A percentile compares a stretch with the other conserved stretches of the same genome.
These are phyloP conservation scores for Sporobolus alterniflorus DNA, from an alignment of 202 grass and related monocot species.

Conservation along the genomic window DNA sequence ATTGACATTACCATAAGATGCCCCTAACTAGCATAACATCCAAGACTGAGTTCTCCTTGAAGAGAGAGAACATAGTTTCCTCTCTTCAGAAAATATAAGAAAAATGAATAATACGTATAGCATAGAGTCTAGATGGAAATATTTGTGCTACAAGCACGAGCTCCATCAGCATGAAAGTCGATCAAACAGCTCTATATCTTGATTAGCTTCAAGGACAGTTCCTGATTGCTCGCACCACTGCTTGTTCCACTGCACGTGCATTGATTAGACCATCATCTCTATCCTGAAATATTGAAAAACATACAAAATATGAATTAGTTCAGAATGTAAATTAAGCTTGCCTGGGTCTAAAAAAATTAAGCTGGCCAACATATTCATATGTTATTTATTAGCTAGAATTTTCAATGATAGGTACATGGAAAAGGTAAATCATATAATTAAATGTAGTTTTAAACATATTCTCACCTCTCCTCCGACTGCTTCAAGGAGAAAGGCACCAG, in stretches of 20 bases:
- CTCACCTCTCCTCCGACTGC: slow-evolving; percentile 71
- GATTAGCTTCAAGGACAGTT: slow-evolving; percentile 33
- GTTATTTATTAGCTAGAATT: background rate
- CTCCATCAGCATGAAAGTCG: background rate
- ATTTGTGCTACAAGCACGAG: background rate
- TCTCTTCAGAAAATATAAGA: background rate
- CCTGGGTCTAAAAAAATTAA: too few relatives aligned
- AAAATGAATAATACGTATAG: background rate
- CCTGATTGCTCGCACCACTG: slow-evolving; percentile 57
- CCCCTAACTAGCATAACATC: background rate
- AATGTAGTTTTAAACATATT: background rate
- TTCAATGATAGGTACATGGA: background rate
- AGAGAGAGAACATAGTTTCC: background rate
- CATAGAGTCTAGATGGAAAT: background rate
- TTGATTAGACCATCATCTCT: slow-evolving; percentile 17
- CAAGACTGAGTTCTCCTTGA: background rate
- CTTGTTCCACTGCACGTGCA: slow-evolving; percentile 36
- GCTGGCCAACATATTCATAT: background rate
- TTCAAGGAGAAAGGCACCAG: slow-evolving; percentile 58
- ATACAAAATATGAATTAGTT: background rate
- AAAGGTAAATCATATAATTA: background rate
- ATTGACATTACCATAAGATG: slow-evolving; percentile 6
- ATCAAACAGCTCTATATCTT: background rate
- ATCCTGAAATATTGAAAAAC: slow-evolving; percentile 4
- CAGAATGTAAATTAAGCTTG: background rate